Conservation (phyloP, 2,329 filamentous ascomycete species). For the Mycosphaerella sp. region DNA sequence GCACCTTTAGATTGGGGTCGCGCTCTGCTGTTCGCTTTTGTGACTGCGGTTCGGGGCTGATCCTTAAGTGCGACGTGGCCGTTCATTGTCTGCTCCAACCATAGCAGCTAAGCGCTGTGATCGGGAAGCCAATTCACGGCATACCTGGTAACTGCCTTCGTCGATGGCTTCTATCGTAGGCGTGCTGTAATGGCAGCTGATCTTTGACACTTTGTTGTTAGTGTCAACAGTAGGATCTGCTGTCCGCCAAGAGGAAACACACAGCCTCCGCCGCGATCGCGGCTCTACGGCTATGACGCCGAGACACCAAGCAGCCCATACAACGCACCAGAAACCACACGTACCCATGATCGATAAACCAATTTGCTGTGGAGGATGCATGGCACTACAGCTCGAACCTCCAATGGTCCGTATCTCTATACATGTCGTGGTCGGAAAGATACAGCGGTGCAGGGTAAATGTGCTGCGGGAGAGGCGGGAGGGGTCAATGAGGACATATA, state of each 20-base stretch:
- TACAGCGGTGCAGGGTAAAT: background rate
- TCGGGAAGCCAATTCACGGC: too few species aligned
- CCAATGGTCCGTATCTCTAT: background rate
- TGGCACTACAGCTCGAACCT: background rate
- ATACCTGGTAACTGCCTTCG: too few species aligned
- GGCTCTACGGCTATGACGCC: background rate
- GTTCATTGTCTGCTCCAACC: too few species aligned
- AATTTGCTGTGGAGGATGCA: background rate
- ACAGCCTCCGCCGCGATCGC: background rate
- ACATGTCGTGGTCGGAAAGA: background rate
- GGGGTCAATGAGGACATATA: background rate
- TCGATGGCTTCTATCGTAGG: too few species aligned
- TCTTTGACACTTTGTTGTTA: too few species aligned
- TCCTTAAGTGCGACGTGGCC: too few species aligned
- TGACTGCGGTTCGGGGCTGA: too few species aligned
- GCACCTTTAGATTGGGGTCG: too few species aligned
- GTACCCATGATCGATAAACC: background rate
- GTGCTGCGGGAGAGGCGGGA: too few species aligned
- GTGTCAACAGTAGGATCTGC: background rate
- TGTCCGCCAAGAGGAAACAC: background rate
- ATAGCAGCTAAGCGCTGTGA: too few species aligned
- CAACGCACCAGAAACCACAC: background rate
- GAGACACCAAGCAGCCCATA: background rate
- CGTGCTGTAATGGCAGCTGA: too few species aligned
- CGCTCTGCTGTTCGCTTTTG: too few species aligned